Percentiles rank a stretch among this genome's conserved stretches.
These are phyloP conservation scores for Malus asiatica DNA, from an alignment of 306 rosid genomes.

Conservation along the genomic window DNA sequence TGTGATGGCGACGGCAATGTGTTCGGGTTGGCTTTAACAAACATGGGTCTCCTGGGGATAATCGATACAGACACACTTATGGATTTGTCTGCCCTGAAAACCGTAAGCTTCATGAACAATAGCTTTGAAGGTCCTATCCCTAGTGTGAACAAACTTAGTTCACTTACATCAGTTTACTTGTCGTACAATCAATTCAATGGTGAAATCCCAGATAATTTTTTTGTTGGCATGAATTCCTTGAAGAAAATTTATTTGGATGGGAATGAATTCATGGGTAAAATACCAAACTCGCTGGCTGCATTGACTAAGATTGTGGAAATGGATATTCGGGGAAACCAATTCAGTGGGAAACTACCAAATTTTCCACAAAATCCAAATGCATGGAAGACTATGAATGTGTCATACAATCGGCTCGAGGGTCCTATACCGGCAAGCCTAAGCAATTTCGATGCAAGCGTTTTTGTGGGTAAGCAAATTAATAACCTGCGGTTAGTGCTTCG, in stretches of 20 bases:
- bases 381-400: constrained; percentile 37
- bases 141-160: constrained; percentile 29
- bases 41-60: constrained; percentile 52
- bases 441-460: constrained; percentile 15
- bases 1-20: constrained; percentile 18
- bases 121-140: constrained; percentile 58
- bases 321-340: constrained; percentile 47
- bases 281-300: constrained; percentile 54
- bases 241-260: constrained; percentile 42
- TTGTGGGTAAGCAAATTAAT: constrained; percentile 34
- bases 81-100: constrained; percentile 26
- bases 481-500: no score
- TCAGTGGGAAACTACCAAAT: constrained; percentile 53
- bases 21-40: constrained; percentile 38
- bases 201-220: constrained; percentile 38
- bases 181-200: constrained; percentile 53
- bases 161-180: constrained; percentile 40
- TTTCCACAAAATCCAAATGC: constrained; percentile 17
- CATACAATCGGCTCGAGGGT: constrained; percentile 55
- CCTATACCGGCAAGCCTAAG: constrained; percentile 36
- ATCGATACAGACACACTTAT: constrained; percentile 36
- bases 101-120: constrained; percentile 55
- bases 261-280: constrained; percentile 45
- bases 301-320: constrained; percentile 50
- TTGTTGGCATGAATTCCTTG: constrained; percentile 43